Conservation (phyloP, 441 rosid genomes). For the Aquilaria agallochum region DNA sequence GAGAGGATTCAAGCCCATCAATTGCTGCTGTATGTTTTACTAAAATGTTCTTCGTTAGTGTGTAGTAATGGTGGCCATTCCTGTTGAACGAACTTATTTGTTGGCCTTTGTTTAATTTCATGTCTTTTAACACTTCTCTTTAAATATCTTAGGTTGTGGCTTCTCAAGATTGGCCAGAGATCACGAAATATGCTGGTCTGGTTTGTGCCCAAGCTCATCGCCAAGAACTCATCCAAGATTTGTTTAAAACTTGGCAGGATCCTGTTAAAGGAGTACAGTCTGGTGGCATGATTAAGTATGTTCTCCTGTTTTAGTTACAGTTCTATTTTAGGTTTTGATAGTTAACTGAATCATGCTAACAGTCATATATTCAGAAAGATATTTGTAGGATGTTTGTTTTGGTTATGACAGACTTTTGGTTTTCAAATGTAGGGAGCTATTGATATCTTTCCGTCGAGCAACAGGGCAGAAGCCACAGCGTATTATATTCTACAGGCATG, state of each 20-base stretch:
- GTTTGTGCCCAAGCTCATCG: slow-evolving; percentile 97
- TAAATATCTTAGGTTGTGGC: slow-evolving; percentile 70
- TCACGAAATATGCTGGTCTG: slow-evolving; percentile 88
- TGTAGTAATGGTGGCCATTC: slow-evolving; percentile 4
- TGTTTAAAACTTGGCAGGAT: slow-evolving; percentile 84
- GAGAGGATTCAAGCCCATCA: slow-evolving; percentile 96
- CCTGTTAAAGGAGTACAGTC: slow-evolving; percentile 76
- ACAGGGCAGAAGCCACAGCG: slow-evolving; percentile 93
- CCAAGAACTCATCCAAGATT: slow-evolving; percentile 92
- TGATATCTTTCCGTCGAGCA: slow-evolving; percentile 79
- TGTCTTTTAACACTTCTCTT: not conserved
- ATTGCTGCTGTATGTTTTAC: slow-evolving; percentile 79
- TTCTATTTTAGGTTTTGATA: not conserved
- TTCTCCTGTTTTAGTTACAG: not conserved
- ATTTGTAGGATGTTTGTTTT: not conserved
- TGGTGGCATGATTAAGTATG: slow-evolving; percentile 98
- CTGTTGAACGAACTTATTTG: not conserved
- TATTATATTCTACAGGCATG: slow-evolving; percentile 84
- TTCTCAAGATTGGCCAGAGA: slow-evolving; percentile 98
- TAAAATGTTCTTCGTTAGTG: not conserved
- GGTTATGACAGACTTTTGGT: not conserved
- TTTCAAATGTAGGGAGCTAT: slow-evolving; percentile 64
- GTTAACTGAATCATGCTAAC: not conserved
- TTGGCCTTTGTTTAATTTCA: slow-evolving; percentile 1
- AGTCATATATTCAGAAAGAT: no score